Percentiles rank a stretch among this genome's conserved stretches.
Conservation (phyloP, 2,329 filamentous ascomycete genomes). For the Stachybotrys echinatus region DNA sequence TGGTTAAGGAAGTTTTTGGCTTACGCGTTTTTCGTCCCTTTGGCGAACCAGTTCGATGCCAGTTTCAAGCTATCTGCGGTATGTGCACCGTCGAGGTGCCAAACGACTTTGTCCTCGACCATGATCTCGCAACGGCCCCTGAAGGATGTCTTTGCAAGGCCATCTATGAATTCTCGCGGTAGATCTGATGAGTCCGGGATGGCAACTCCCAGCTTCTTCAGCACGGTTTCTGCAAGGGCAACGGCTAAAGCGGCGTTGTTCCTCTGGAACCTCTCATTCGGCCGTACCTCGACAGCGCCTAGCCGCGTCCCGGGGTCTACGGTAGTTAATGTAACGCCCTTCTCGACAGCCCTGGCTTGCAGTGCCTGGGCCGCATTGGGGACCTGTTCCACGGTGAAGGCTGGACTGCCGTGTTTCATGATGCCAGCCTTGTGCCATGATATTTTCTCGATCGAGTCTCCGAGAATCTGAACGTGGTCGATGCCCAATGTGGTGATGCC, state of each 20-base stretch:
- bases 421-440: slow-evolving; percentile 73
- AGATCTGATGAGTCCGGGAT: slow-evolving; percentile 30
- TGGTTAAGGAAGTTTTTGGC: too few species aligned
- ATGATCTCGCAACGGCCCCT: slow-evolving; percentile 72
- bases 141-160: slow-evolving; percentile 70
- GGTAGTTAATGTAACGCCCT: slow-evolving; percentile 39
- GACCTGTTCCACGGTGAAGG: slow-evolving; percentile 53
- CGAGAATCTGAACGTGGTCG: slow-evolving; percentile 61
- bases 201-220: slow-evolving; percentile 37
- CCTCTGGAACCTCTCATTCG: slow-evolving; percentile 53
- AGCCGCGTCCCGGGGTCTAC: slow-evolving; percentile 43
- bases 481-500: slow-evolving; percentile 64
- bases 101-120: slow-evolving; percentile 53
- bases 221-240: slow-evolving; percentile 43
- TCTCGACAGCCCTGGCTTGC: slow-evolving; percentile 45
- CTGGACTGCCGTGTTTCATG: slow-evolving; percentile 54
- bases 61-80: slow-evolving; percentile 84
- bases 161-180: slow-evolving; percentile 61
- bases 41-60: slow-evolving; percentile 76
- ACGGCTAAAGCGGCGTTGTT: slow-evolving; percentile 51
- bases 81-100: slow-evolving; percentile 92
- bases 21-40: slow-evolving; percentile 32
- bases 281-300: slow-evolving; percentile 39
- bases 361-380: slow-evolving; percentile 40
- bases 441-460: slow-evolving; percentile 58